Percentiles rank a stretch among this genome's conserved stretches.
phyloP scores from a whole-genome alignment of 2,329 filamentous ascomycete species.

The Emydomyces testavorans region DNA sequence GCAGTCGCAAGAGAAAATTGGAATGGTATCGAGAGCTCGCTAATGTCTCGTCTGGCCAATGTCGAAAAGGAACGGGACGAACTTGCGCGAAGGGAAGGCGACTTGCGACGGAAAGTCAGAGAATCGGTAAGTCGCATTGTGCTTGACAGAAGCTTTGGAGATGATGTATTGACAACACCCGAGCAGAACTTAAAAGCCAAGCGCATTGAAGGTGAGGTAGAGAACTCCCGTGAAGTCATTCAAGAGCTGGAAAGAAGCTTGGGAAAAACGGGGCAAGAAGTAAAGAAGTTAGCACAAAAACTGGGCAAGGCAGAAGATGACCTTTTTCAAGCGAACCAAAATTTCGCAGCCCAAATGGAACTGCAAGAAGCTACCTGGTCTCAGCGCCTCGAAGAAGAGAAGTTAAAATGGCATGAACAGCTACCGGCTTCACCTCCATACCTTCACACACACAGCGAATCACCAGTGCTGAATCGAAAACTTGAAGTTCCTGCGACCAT shows the following conservation, averaged over 20 bases:
- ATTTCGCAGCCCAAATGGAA: conserved; percentile 49
- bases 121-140: conserved; percentile 55
- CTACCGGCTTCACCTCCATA: conserved; percentile 26
- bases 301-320: conserved; percentile 47
- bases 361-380: conserved; percentile 46
- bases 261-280: conserved; percentile 52
- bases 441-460: conserved; percentile 31
- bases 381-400: conserved; percentile 55
- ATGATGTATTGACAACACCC: not conserved
- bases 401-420: conserved; percentile 46
- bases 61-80: conserved; percentile 91
- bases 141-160: not conserved
- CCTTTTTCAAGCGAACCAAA: conserved; percentile 46
- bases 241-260: conserved; percentile 44
- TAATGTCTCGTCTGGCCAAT: conserved; percentile 62
- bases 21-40: conserved; percentile 84
- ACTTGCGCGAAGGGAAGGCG: conserved; percentile 65
- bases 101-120: conserved; percentile 77
- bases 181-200: conserved; percentile 53
- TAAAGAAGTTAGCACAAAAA: conserved; percentile 35
- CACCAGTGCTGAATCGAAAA: conserved; percentile 34
- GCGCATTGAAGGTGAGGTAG: conserved; percentile 70
- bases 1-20: conserved; percentile 90
- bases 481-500: conserved; percentile 26
- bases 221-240: conserved; percentile 44